Conservation (phyloP, 805 yeast species). For the Candida insectorum region DNA sequence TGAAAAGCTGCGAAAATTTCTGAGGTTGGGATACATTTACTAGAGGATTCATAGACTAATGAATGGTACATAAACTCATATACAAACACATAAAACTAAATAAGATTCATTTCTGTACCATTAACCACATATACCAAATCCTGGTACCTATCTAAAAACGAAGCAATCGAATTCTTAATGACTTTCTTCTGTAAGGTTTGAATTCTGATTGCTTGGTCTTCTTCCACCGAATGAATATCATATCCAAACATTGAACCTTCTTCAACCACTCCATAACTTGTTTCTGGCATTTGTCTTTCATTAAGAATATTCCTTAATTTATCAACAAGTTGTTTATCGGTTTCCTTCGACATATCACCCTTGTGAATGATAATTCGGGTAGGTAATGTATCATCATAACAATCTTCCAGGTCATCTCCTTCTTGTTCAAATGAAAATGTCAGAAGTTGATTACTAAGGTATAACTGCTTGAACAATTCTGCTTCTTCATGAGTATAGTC, state of each 20-base stretch:
- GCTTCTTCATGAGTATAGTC: constrained; percentile 6
- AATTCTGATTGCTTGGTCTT: constrained; percentile 9
- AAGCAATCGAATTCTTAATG: constrained; percentile 3
- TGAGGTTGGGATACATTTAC: too few species aligned
- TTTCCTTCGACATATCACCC: constrained; percentile 6
- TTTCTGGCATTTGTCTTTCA: background rate
- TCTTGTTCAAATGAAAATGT: constrained; percentile 5
- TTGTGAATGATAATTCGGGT: constrained; percentile 9
- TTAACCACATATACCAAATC: constrained; percentile 12
- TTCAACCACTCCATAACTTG: constrained; percentile 6
- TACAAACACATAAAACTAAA: too few species aligned
- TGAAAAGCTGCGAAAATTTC: background rate
- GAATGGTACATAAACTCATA: too few species aligned
- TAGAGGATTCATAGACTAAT: too few species aligned
- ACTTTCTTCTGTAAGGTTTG: constrained; percentile 9
- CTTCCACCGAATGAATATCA: constrained; percentile 1
- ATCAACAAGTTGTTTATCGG: constrained; percentile 10
- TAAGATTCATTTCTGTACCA: constrained; percentile 8
- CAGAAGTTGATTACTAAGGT: constrained; percentile 3
- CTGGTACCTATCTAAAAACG: constrained; percentile 9
- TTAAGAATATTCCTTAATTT: constrained; percentile 7
- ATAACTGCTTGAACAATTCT: constrained; percentile 8
- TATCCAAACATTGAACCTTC: constrained; percentile 8
- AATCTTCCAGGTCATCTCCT: constrained; percentile 6
- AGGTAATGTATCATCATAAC: constrained; percentile 11